Conservation (phyloP, 2,329 filamentous ascomycete genomes). For the Sporothrix protearum region DNA sequence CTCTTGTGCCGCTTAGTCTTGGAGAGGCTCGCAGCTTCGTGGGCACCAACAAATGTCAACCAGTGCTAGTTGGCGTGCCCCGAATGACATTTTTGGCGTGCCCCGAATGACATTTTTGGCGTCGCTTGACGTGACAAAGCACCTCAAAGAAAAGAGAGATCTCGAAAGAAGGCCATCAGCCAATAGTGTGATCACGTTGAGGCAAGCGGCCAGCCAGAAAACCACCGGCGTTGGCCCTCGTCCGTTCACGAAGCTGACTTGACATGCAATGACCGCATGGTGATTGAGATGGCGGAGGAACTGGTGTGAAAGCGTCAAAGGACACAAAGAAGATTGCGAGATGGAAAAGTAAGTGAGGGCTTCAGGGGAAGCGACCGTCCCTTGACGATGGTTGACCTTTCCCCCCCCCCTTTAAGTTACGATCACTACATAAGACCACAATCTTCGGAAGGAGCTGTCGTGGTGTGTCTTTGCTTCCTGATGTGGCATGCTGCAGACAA, state of each 20-base stretch:
- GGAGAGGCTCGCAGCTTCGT: not conserved
- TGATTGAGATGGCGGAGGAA: not conserved
- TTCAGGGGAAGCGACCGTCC: not conserved
- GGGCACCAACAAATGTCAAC: not conserved
- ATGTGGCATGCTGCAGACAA: not conserved
- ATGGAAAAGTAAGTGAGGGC: not conserved
- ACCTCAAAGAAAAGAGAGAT: not conserved
- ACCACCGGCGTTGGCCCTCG: not conserved
- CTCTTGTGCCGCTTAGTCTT: not conserved
- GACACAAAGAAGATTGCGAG: not conserved
- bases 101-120: not conserved
- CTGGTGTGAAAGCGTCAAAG: not conserved
- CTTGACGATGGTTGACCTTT: not conserved
- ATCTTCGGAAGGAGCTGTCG: not conserved
- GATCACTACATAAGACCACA: not conserved
- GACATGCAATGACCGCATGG: not conserved
- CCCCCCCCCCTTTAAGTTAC: not conserved
- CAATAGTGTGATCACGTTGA: constrained; percentile 11
- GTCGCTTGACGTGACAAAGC: constrained; percentile 2
- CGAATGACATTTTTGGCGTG: not conserved
- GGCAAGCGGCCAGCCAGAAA: not conserved
- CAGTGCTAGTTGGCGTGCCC: not conserved
- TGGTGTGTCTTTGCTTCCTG: constrained; percentile 5
- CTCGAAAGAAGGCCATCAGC: not conserved
- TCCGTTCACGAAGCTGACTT: constrained; percentile 1